Conservation (phyloP, 2,329 filamentous ascomycete species). For the Dactylellina haptotyla region DNA sequence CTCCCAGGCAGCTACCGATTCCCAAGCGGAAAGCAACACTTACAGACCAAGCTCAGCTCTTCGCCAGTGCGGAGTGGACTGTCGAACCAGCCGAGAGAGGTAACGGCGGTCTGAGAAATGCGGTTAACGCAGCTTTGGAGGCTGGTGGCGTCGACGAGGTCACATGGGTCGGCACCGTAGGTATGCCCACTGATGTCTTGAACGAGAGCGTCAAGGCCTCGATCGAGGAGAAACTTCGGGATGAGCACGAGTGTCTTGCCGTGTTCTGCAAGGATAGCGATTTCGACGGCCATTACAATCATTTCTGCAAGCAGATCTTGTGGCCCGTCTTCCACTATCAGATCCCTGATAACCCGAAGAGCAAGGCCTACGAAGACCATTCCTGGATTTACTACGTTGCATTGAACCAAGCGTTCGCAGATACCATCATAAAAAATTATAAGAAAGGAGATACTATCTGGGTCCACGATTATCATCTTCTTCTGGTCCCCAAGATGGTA, state of each 20-base stretch:
- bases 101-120: conserved; percentile 90
- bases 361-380: conserved; percentile 96
- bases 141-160: conserved; percentile 77
- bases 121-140: conserved; percentile 79
- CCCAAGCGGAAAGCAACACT: conserved; percentile 62
- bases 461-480: conserved; percentile 94
- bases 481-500: conserved; percentile 88
- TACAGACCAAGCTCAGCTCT: conserved; percentile 73
- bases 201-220: conserved; percentile 79
- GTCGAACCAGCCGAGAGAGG: conserved; percentile 88
- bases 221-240: conserved; percentile 82
- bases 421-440: conserved; percentile 89
- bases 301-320: conserved; percentile 97
- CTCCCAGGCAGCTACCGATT: conserved; percentile 54
- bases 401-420: conserved; percentile 91
- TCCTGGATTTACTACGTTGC: conserved; percentile 95
- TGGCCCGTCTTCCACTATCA: conserved; percentile 99
- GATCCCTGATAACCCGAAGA: conserved; percentile 96
- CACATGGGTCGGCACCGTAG: conserved; percentile 90
- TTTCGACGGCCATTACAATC: conserved; percentile 91
- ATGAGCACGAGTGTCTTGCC: conserved; percentile 81
- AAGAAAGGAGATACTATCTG: conserved; percentile 92
- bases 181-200: conserved; percentile 91
- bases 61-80: conserved; percentile 81
- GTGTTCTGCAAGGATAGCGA: conserved; percentile 91